Evolutionary conservation across 768 basidiomycete genomes (phyloP).

Genomic region (Russula earlei): DNA sequence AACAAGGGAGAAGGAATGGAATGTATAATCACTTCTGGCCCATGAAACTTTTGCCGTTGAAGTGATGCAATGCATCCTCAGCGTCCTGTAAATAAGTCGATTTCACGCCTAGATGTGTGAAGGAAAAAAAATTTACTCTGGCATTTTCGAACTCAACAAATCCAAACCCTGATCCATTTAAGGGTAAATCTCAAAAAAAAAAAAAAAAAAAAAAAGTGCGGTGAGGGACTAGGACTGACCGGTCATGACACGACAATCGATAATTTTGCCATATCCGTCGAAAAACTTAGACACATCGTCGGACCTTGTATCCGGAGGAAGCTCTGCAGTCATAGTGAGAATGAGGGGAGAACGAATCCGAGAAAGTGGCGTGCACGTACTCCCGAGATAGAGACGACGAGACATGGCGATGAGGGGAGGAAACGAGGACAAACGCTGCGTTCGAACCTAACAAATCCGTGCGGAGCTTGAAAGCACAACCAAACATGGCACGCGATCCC

Average conservation of each 20-base stretch:
- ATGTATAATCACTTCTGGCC: constrained; percentile 54
- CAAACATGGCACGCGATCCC: constrained; percentile 15
- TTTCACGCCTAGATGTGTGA: not conserved
- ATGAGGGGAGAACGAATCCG: not conserved
- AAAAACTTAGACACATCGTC: constrained; percentile 86
- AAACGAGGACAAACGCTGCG: not conserved
- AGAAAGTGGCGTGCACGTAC: constrained; percentile 34
- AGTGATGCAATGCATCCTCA: constrained; percentile 81
- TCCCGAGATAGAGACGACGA: constrained; percentile 78
- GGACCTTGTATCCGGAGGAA: constrained; percentile 74
- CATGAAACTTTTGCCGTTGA: constrained; percentile 85
- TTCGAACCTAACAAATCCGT: not conserved
- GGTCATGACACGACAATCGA: constrained; percentile 92
- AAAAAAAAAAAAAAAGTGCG: not conserved
- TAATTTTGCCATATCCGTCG: constrained; percentile 79
- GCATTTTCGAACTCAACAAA: constrained; percentile 93
- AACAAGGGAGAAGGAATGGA: not conserved
- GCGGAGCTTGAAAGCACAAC: constrained; percentile 11
- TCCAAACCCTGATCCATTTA: constrained; percentile 60
- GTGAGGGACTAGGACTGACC: constrained; percentile 38
- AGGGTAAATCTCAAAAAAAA: not conserved
- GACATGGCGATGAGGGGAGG: constrained; percentile 47
- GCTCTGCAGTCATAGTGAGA: constrained; percentile 37
- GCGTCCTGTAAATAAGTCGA: constrained; percentile 55
- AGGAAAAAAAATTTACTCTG: constrained; percentile 40